Evolutionary conservation across 179 eudicot species (phyloP).

Genomic region (Beta corolliflora): DNA sequence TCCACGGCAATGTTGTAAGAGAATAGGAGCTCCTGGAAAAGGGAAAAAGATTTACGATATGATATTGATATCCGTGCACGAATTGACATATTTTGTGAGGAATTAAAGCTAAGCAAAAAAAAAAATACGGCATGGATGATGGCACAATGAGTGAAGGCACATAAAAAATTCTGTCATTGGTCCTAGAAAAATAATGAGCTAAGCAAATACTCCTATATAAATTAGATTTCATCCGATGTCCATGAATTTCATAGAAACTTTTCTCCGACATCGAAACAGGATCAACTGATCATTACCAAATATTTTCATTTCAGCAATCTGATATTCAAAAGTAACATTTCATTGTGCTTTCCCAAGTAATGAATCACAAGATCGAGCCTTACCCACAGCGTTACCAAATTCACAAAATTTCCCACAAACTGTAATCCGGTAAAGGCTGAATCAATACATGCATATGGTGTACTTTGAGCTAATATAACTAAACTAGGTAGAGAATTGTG

Average conservation of each 20-base stretch:
- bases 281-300: neutral
- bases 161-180: neutral
- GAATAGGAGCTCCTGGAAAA: slow-evolving; percentile 68
- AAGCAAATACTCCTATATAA: neutral
- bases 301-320: neutral
- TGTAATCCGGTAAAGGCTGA: no score
- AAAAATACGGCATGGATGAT: no score
- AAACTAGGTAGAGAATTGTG: no score
- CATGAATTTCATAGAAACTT: neutral
- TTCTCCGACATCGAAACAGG: neutral
- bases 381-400: no score
- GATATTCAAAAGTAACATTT: neutral
- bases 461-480: no score
- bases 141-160: neutral
- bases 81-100: no score
- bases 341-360: neutral
- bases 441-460: no score
- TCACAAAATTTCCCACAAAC: no score
- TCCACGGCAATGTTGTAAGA: slow-evolving; percentile 88
- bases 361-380: neutral
- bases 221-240: neutral
- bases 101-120: no score
- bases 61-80: no score
- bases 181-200: neutral
- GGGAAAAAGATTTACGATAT: neutral